Base-by-base conservation (phyloP, 805 yeast species). In the Yamadazyma insecticola region DNA sequence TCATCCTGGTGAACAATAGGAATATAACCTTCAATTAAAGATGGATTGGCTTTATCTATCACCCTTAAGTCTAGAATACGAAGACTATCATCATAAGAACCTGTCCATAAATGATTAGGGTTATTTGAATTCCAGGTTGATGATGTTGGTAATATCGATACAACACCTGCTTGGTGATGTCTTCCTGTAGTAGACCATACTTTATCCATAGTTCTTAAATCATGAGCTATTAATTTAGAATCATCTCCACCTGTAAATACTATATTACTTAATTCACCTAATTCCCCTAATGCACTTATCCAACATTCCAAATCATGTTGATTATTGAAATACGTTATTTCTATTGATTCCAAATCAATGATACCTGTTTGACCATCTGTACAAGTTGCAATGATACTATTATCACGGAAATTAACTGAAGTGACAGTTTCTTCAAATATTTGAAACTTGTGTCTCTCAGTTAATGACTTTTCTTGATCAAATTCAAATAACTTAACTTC, bases 161-260 rank as follows among this genome's bases (percentile, higher is more conserved):
- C 90, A 1, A 90, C 86, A 1, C 98, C 98, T 0, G 97, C 96
- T 24, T 77, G 82, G 52, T 90, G 97, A 14, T 84, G 67, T 34
- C 85, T 70, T 24, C 46, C 58, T 46, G 20, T 60, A 46, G 22
- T 59, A 47, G 41, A 56, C 70, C 70, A 65, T 2, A 64, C 47
- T 14, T 36, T 33, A 39, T 38, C 47, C 7, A 81, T 60, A 2
- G 62, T 48, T 17, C 72, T 43, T 7, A 70, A 31, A 53, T 89
- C 97, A 50, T 81, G 87, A 1, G 89, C 89, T 18, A 79, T 75
- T 10, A 90, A 58, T 11, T 67, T 59, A 5, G 82, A 71, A 57
- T 92, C 97, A 51, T 90, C 98, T 11, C 97, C 97, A 4, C 97
- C 98, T 3, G 88, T 76, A 44, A 80, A 82, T 0, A 87, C 63